Conservation (phyloP, 2,329 filamentous ascomycete species). For the Beauveria asiatica region DNA sequence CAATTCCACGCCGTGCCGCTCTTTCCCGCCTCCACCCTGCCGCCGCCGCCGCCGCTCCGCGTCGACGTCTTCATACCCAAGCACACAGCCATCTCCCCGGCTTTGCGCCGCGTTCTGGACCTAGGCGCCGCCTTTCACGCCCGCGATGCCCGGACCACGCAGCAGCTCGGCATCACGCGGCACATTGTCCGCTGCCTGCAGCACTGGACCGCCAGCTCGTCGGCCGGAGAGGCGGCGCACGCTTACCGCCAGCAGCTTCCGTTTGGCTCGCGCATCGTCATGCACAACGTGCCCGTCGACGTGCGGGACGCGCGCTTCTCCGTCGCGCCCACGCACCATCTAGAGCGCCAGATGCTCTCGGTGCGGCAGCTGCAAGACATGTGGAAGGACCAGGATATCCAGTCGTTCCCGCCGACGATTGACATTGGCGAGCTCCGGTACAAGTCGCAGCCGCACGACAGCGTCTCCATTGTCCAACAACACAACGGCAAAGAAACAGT, state of each 20-base stretch:
- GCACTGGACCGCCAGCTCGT: conserved; percentile 33
- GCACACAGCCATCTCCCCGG: conserved; percentile 24
- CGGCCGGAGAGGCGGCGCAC: conserved; percentile 16
- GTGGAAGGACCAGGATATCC: conserved; percentile 32
- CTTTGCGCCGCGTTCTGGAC: conserved; percentile 38
- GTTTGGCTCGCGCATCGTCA: conserved; percentile 50
- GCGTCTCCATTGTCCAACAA: conserved; percentile 45
- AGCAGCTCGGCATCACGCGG: conserved; percentile 40
- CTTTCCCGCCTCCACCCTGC: conserved; percentile 28
- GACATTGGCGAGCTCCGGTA: conserved; percentile 43
- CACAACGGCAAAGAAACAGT: conserved; percentile 30
- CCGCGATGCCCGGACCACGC: conserved; percentile 39
- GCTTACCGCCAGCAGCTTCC: conserved; percentile 38
- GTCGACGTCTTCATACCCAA: conserved; percentile 52
- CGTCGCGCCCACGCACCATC: conserved; percentile 40
- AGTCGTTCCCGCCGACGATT: conserved; percentile 35
- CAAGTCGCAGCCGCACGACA: conserved; percentile 48
- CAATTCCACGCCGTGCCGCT: conserved; percentile 49
- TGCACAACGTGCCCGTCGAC: conserved; percentile 41
- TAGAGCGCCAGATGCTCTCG: conserved; percentile 45
- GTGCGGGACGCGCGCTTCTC: conserved; percentile 36
- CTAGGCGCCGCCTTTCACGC: conserved; percentile 41
- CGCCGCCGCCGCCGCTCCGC: conserved; percentile 38
- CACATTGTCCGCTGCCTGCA: conserved; percentile 48
- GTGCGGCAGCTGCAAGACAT: conserved; percentile 30